Percentiles rank a stretch among this genome's conserved stretches.
phyloP scores from a whole-genome alignment of 495 filamentous ascomycete genomes.

The Collariella sp. region DNA sequence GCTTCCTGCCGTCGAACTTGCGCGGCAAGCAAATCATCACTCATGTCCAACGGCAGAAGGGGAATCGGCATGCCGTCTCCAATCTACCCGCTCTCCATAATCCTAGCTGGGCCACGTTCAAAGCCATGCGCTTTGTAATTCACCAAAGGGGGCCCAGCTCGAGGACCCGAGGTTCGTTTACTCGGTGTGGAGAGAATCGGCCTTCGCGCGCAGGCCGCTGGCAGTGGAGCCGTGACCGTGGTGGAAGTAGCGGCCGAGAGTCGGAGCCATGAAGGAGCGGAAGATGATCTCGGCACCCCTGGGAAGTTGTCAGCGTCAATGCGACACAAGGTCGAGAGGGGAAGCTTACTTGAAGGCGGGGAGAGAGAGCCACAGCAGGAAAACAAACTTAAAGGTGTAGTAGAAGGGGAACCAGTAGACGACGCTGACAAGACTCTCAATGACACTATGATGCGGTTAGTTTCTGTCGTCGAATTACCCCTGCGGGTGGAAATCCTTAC shows the following conservation, averaged over 20 bases:
- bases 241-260: constrained; percentile 85
- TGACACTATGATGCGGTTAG: constrained; percentile 42
- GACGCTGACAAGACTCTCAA: constrained; percentile 88
- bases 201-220: constrained; percentile 82
- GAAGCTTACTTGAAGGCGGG: constrained; percentile 74
- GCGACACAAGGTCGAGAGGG: background rate
- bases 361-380: constrained; percentile 94
- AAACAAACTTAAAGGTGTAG: constrained; percentile 98
- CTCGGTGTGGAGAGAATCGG: constrained; percentile 63
- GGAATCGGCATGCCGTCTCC: constrained; percentile 11
- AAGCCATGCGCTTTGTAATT: constrained; percentile 19
- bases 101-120: constrained; percentile 8
- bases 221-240: constrained; percentile 61
- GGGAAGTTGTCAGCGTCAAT: constrained; percentile 4
- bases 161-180: constrained; percentile 19
- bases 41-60: constrained; percentile 24
- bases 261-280: constrained; percentile 86
- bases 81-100: background rate
- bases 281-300: constrained; percentile 96
- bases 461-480: background rate
- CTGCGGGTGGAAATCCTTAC: constrained; percentile 29
- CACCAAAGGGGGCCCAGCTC: constrained; percentile 2
- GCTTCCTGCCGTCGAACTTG: constrained; percentile 18
- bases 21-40: constrained; percentile 16
- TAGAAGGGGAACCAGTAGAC: constrained; percentile 99